Conservation (phyloP, 495 filamentous ascomycete genomes). For the Aspergillus bridgeri region DNA sequence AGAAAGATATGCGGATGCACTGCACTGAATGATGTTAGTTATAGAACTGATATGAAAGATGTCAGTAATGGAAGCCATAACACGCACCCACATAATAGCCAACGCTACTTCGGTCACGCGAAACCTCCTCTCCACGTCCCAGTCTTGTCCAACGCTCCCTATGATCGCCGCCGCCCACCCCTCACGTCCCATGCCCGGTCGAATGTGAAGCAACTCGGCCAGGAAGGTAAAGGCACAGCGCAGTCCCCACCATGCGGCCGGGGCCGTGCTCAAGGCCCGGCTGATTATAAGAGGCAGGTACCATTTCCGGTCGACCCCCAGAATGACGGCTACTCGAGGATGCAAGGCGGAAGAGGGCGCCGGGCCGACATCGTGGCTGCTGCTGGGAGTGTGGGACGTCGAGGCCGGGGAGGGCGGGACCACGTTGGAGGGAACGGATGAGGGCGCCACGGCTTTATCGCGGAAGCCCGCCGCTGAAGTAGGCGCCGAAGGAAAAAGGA, state of each 20-base stretch:
- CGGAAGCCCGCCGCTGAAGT: conserved; percentile 13
- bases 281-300: conserved; percentile 60
- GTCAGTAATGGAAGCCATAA: background rate
- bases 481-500: conserved; percentile 6
- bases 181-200: conserved; percentile 45
- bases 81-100: conserved; percentile 78
- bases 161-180: conserved; percentile 45
- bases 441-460: conserved; percentile 34
- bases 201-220: conserved; percentile 51
- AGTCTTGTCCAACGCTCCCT: conserved; percentile 44
- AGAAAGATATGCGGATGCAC: conserved; percentile 77
- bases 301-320: conserved; percentile 61
- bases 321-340: conserved; percentile 61
- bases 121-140: conserved; percentile 55
- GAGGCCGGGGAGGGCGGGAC: conserved; percentile 38
- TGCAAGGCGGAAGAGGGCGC: conserved; percentile 43
- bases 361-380: conserved; percentile 33
- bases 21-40: conserved; percentile 53
- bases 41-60: too few species aligned
- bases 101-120: conserved; percentile 74
- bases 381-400: conserved; percentile 32
- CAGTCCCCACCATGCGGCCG: conserved; percentile 61
- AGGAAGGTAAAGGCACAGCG: conserved; percentile 58
- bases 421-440: conserved; percentile 18
- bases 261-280: conserved; percentile 56